phyloP scores from a whole-genome alignment of 129 eudicot species.

The Erigeron canadensis region DNA sequence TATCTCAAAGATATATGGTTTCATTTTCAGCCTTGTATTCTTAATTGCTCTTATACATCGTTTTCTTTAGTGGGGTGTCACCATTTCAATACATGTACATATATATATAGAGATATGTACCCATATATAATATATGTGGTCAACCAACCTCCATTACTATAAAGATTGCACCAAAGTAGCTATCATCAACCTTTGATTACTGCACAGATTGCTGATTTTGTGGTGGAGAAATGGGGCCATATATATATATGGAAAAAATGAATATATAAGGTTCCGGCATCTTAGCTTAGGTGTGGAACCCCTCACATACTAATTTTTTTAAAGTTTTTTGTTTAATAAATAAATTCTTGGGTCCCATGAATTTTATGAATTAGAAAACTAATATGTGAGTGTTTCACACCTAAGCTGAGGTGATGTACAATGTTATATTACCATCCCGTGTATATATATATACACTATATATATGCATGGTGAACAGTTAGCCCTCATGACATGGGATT shows the following conservation, averaged over 20 bases:
- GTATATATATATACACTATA: too few species aligned
- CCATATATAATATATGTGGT: slow-evolving; percentile 26
- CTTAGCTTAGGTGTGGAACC: too few species aligned
- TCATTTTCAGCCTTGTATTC: slow-evolving; percentile 32
- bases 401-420: too few species aligned
- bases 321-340: too few species aligned
- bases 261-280: too few species aligned
- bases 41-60: slow-evolving; percentile 21
- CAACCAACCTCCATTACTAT: slow-evolving; percentile 20
- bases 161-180: slow-evolving; percentile 29
- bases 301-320: too few species aligned
- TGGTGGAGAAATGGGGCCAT: slow-evolving; percentile 34
- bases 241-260: too few species aligned
- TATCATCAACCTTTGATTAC: slow-evolving; percentile 28
- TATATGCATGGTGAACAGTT: slow-evolving; percentile 32
- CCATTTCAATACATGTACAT: slow-evolving; percentile 20
- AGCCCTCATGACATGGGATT: slow-evolving; percentile 19
- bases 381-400: too few species aligned
- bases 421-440: too few species aligned
- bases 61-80: slow-evolving; percentile 34
- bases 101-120: too few species aligned
- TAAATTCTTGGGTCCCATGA: too few species aligned
- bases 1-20: slow-evolving; percentile 16
- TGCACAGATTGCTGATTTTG: slow-evolving; percentile 19
- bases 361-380: too few species aligned